A percentile compares a stretch with the other conserved stretches of the same genome.
Evolutionary conservation across 495 filamentous ascomycete species (phyloP).

Genomic region (Neurospora discreta): DNA sequence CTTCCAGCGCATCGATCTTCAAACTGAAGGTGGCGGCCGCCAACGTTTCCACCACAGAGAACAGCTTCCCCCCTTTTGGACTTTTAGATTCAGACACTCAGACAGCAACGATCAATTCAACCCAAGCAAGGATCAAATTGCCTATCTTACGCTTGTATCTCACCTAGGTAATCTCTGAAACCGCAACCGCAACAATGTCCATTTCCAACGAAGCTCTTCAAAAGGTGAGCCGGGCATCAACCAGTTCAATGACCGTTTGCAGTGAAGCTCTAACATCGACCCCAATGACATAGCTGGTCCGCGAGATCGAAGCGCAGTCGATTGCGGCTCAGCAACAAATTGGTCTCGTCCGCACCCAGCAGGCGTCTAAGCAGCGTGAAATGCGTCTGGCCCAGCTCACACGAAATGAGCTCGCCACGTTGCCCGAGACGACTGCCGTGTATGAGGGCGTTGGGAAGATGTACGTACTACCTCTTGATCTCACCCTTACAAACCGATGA

Average conservation of each 20-base stretch:
- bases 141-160: not conserved
- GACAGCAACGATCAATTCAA: not conserved
- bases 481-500: constrained; percentile 1
- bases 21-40: not conserved
- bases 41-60: not conserved
- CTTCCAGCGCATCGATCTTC: not conserved
- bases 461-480: constrained; percentile 38
- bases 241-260: not conserved
- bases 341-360: constrained; percentile 72
- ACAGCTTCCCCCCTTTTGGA: not conserved
- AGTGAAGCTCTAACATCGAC: not conserved
- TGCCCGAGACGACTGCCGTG: constrained; percentile 70
- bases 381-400: constrained; percentile 83
- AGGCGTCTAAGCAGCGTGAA: constrained; percentile 78
- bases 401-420: constrained; percentile 60
- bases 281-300: constrained; percentile 54
- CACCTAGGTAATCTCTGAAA: not conserved
- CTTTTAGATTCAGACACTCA: not conserved
- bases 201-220: constrained; percentile 92
- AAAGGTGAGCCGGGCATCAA: constrained; percentile 49
- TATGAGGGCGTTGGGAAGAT: constrained; percentile 98
- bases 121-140: not conserved
- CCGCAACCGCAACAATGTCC: constrained; percentile 52
- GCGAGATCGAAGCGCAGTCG: constrained; percentile 87
- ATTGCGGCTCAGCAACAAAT: constrained; percentile 86